Conservation (phyloP, 2,329 filamentous ascomycete species). For the Cladosporium sp. region DNA sequence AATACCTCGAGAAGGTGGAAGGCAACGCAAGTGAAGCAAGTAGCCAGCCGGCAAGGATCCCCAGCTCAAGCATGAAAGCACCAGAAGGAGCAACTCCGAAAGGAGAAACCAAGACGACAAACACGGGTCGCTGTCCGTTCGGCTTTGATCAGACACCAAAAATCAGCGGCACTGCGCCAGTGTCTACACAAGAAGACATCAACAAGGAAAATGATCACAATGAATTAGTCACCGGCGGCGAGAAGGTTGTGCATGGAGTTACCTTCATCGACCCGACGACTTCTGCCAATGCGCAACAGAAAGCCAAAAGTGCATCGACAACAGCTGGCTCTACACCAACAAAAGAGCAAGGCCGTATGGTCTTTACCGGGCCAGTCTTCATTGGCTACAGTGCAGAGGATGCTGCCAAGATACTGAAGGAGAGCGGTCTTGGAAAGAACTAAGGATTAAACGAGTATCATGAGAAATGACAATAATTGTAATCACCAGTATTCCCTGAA, state of each 20-base stretch:
- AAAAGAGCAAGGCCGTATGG: conserved; percentile 57
- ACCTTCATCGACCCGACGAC: conserved; percentile 9
- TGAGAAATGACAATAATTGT: conserved; percentile 1
- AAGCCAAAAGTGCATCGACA: background rate
- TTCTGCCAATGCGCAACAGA: background rate
- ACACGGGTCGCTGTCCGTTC: conserved; percentile 17
- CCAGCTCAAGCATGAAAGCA: conserved; percentile 23
- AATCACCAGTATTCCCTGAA: background rate
- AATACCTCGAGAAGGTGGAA: conserved; percentile 37
- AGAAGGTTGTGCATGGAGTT: background rate
- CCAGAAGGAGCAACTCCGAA: background rate
- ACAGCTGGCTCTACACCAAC: background rate
- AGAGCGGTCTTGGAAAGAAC: conserved; percentile 18
- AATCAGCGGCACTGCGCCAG: background rate
- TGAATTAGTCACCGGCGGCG: background rate
- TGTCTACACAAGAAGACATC: background rate
- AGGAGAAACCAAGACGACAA: background rate
- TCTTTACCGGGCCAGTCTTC: conserved; percentile 91
- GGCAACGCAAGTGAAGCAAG: conserved; percentile 30
- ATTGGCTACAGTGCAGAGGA: conserved; percentile 85
- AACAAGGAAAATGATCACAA: background rate
- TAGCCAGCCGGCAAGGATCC: conserved; percentile 42
- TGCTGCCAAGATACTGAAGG: conserved; percentile 68
- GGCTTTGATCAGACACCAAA: conserved; percentile 14
- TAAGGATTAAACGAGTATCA: background rate